Evolutionary conservation across 1,284 basidiomycete species (phyloP), one percentile per base, ranked within the genome.

Genomic region (Microbotryum intermedium): DNA sequence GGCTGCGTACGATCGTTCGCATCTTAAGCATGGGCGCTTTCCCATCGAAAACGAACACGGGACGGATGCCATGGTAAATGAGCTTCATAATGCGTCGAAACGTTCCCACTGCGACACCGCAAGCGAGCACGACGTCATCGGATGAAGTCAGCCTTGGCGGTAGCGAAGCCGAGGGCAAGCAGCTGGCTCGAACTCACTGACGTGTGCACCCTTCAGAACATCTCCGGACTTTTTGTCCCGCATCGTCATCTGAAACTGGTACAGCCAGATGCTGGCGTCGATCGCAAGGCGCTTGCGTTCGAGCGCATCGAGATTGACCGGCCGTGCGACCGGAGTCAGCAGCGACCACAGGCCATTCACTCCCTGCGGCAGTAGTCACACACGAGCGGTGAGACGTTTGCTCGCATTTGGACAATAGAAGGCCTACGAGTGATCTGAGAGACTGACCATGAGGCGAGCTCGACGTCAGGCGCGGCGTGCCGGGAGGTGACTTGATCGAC

Each of bases 221-320:
- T 85, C 83, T 18, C 95, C 95, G 61, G 97, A 90, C 72, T 91
- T 94, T 34, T 64, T 63, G 77, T 95, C 93, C 29, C 95, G 84
- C 93, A 98, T 97, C 2, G 95, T 97, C 44, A 93, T 93, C 77
- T 95, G 92, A 72, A 97, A 97, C 77, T 97, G 87, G 71, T 99
- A 98, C 62, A 99, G 86, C 95, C 95, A 99, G 69, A 99, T 97
- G 66, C 91, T 97, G 4, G 92, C 97, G 77, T 99, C 95, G 66
- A 99, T 97, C 0, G 92, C 92, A 77, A 97, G 83, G 5, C 84
- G 78, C 74, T 91, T 92, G 28, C 90, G 89, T 71, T 92, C 90
- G 74, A 93, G 82, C 1, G 87, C 90, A 76, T 97, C 92, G 57
- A 95, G 79, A 73, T 89, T 92, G 73, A 67, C 47, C 25, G 58